These are phyloP conservation scores for Prunus armeniaca DNA, from an alignment of 306 rosid genomes.

Conservation along the genomic window DNA sequence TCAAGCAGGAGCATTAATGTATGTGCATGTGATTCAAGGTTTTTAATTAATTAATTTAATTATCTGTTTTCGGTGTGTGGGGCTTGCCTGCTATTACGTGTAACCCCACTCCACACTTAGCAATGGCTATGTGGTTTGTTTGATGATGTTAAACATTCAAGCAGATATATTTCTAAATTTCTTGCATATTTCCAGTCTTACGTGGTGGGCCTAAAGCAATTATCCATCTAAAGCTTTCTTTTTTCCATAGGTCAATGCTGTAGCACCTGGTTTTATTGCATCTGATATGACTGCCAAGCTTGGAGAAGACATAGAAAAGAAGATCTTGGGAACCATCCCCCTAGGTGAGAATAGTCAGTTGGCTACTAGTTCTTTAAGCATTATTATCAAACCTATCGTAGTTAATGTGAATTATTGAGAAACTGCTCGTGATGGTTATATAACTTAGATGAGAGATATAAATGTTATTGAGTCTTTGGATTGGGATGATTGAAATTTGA, in stretches of 20 bases:
- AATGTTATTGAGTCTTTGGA: not conserved
- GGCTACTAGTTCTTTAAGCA: not conserved
- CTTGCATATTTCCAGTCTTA: not conserved
- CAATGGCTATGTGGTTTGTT: not conserved
- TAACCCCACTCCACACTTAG: not conserved
- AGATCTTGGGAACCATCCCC: conserved; percentile 79
- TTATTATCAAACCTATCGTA: not conserved
- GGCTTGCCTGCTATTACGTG: not conserved
- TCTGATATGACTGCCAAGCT: conserved; percentile 98
- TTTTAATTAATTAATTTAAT: no score
- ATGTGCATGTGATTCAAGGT: conserved; percentile 17
- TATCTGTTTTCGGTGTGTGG: no score
- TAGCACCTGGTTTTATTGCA: conserved; percentile 97
- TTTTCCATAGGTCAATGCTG: conserved; percentile 70
- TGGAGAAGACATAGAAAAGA: conserved; percentile 81
- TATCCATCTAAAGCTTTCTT: conserved; percentile 16
- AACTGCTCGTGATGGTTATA: not conserved
- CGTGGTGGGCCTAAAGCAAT: not conserved
- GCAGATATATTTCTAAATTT: not conserved
- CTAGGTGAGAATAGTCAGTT: conserved; percentile 52
- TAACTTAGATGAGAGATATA: not conserved
- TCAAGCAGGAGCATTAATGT: conserved; percentile 90
- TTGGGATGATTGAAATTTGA: not conserved
- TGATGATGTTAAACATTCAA: not conserved
- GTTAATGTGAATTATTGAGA: not conserved